A percentile compares a stretch with the other conserved stretches of the same genome.
Evolutionary conservation across 2,329 filamentous ascomycete genomes (phyloP).

Genomic region (Hypomyces rosellus): DNA sequence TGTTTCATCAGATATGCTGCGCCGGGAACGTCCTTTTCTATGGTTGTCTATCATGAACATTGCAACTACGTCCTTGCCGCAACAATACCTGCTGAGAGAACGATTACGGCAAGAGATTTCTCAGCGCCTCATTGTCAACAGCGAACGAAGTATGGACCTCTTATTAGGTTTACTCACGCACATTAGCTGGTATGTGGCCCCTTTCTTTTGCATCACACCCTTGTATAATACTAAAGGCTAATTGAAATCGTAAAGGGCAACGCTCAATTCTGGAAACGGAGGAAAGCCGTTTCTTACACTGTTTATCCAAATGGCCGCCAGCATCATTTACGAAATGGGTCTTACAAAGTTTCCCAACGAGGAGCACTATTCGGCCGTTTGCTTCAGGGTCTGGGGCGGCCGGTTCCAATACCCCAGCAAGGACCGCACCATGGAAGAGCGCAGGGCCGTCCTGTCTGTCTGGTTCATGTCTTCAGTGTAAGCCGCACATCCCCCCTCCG

Average conservation of each 20-base stretch:
- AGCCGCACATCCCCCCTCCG: constrained; percentile 6
- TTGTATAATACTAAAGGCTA: background rate
- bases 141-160: constrained; percentile 46
- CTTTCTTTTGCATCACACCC: background rate
- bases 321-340: constrained; percentile 40
- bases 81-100: constrained; percentile 34
- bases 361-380: constrained; percentile 29
- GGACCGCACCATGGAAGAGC: constrained; percentile 42
- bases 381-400: constrained; percentile 29
- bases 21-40: constrained; percentile 38
- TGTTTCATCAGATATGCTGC: constrained; percentile 33
- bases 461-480: constrained; percentile 37
- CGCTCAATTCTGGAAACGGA: constrained; percentile 28
- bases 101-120: constrained; percentile 39
- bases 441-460: constrained; percentile 41
- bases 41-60: constrained; percentile 45
- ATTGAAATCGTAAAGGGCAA: constrained; percentile 27
- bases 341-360: constrained; percentile 34
- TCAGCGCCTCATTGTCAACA: constrained; percentile 39
- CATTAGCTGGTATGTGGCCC: constrained; percentile 37
- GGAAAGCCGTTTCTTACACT: constrained; percentile 40
- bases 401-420: constrained; percentile 20
- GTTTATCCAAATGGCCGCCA: constrained; percentile 35
- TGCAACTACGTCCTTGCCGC: constrained; percentile 34
- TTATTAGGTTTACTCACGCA: constrained; percentile 43